phyloP scores from a whole-genome alignment of 2,329 filamentous ascomycete species.

The Neofusicoccum parvum region DNA sequence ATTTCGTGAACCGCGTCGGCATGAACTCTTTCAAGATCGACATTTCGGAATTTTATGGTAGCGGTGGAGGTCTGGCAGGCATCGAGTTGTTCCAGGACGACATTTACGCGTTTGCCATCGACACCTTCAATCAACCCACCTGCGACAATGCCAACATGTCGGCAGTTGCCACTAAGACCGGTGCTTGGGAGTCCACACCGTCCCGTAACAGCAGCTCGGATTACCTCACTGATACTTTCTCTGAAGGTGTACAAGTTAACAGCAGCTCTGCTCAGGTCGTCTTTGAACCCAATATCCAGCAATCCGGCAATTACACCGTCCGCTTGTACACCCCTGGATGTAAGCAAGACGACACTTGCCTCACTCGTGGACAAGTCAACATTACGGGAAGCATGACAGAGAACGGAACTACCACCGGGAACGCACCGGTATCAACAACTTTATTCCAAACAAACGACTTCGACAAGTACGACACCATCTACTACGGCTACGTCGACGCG shows the following conservation, averaged over 20 bases:
- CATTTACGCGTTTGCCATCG: slow-evolving; percentile 81
- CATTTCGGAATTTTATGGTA: slow-evolving; percentile 84
- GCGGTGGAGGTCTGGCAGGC: slow-evolving; percentile 80
- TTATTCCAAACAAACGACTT: slow-evolving; percentile 92
- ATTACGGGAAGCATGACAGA: slow-evolving; percentile 72
- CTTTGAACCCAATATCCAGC: slow-evolving; percentile 80
- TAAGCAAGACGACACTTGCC: slow-evolving; percentile 74
- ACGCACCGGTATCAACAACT: slow-evolving; percentile 56
- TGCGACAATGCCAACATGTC: slow-evolving; percentile 67
- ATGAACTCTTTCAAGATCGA: slow-evolving; percentile 88
- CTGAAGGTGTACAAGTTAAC: slow-evolving; percentile 28
- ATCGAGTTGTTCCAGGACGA: slow-evolving; percentile 86
- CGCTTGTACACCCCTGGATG: slow-evolving; percentile 94
- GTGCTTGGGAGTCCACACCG: slow-evolving; percentile 71
- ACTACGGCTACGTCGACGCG: slow-evolving; percentile 80
- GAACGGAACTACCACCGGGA: slow-evolving; percentile 35
- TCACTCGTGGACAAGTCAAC: slow-evolving; percentile 75
- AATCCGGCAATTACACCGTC: slow-evolving; percentile 89
- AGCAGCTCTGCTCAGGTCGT: slow-evolving; percentile 63
- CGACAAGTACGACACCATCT: slow-evolving; percentile 95
- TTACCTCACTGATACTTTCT: slow-evolving; percentile 72
- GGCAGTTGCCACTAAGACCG: slow-evolving; percentile 69
- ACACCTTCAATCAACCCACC: slow-evolving; percentile 83
- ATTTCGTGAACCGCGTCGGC: slow-evolving; percentile 87
- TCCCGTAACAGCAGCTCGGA: slow-evolving; percentile 71